Base-by-base conservation (phyloP, 2,329 filamentous ascomycete genomes). In the Neopestalotiopsis rosae region DNA sequence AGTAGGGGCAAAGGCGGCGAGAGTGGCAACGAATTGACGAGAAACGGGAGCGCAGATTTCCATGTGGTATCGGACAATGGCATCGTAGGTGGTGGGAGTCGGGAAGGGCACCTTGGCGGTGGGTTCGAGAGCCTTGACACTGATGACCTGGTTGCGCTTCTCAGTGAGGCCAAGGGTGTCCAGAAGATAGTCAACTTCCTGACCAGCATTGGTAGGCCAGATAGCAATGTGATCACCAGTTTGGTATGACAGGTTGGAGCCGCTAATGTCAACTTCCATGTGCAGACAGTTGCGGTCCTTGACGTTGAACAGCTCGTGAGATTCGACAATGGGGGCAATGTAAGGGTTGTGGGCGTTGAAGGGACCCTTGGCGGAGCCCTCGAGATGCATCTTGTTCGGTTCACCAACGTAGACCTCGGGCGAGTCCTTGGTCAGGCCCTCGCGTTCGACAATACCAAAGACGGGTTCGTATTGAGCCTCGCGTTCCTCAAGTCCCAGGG, bases 51-150 rank as follows among this genome's bases (percentile, higher is more conserved):
- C 94, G 79, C 94, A 94, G 73, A 98, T 96, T 83, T 99, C 97
- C 86, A 99, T 92, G 82, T 99, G 95, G 83, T 98, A 99, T 74
- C 96, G 93, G 69, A 93, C 86, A 72, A 95, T 94, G 69, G 95
- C 92, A 82, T 98, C 95, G 82, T 95, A 98, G 2, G 96, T 99
- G 17, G 96, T 98, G 6, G 96, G 96, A 5, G 95, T 95, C 20
- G 97, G 97, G 85, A 99, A 98, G 7, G 96, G 96, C 61, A 99
- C 94, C 85, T 98, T 98, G 74, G 96, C 94, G 9, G 96, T 98
- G 58, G 95, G 91, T 81, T 99, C 97, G 56, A 98, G 89, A 69
- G 94, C 91, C 84, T 97, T 98, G 80, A 99, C 91, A 72, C 89
- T 90, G 80, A 99, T 91, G 68, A 98, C 95, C 1, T 87, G 87